phyloP scores from a whole-genome alignment of 352 stramenopile genomes.

The Globisporangium carolinianum region DNA sequence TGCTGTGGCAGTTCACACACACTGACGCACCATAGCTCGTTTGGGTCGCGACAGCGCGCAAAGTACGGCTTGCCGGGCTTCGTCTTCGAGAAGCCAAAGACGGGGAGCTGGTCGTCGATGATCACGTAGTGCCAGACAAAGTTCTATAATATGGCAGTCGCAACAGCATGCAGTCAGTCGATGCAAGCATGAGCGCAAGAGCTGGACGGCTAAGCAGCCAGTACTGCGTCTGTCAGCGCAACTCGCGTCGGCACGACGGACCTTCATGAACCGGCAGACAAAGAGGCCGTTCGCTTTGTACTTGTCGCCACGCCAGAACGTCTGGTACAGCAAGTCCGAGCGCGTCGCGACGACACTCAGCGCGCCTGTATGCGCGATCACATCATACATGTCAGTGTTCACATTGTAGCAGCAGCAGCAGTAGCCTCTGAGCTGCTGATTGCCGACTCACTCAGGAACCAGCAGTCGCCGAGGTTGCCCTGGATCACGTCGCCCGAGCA shows the following conservation, averaged over 20 bases:
- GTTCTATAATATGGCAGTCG: conserved; percentile 33
- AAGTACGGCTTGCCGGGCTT: conserved; percentile 81
- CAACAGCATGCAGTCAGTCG: too few relatives aligned
- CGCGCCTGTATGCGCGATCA: conserved; percentile 31
- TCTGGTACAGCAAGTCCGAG: conserved; percentile 69
- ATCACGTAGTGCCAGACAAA: conserved; percentile 90
- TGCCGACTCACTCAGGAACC: conserved; percentile 76
- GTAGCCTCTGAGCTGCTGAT: not conserved
- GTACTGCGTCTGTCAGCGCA: not conserved
- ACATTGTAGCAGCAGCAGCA: not conserved
- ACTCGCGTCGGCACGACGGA: conserved; percentile 9
- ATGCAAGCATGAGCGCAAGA: not conserved
- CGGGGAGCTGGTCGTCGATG: conserved; percentile 83
- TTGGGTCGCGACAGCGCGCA: conserved; percentile 71
- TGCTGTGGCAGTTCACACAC: too few relatives aligned
- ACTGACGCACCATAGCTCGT: conserved; percentile 75
- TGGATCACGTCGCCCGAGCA: conserved; percentile 86
- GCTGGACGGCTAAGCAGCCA: not conserved
- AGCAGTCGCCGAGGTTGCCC: conserved; percentile 88
- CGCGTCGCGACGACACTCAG: conserved; percentile 84
- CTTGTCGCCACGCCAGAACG: conserved; percentile 69
- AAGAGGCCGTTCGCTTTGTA: conserved; percentile 78
- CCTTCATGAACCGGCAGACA: conserved; percentile 91
- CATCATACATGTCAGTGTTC: not conserved
- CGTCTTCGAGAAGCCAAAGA: conserved; percentile 80